Evolutionary conservation across 2,329 filamentous ascomycete genomes (phyloP).

Genomic region (Diaporthe amygdali): DNA sequence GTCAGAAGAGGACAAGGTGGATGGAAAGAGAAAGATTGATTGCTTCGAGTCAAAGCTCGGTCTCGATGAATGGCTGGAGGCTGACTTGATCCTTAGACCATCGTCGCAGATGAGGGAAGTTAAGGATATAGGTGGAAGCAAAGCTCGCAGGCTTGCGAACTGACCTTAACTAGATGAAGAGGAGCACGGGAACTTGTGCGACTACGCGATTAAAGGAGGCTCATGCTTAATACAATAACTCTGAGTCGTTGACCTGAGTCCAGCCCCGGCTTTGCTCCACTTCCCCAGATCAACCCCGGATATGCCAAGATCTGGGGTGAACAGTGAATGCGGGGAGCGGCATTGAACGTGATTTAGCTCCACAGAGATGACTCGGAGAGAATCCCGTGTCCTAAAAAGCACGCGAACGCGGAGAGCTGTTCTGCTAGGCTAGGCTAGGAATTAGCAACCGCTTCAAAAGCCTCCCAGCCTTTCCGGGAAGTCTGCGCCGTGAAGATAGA

Average conservation of each 20-base stretch:
- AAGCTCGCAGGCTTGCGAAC: background rate
- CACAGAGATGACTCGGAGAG: background rate
- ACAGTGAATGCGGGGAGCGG: background rate
- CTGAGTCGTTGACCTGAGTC: background rate
- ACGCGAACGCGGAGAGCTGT: background rate
- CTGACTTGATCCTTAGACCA: background rate
- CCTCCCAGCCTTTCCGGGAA: background rate
- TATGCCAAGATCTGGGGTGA: background rate
- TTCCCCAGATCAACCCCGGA: conserved; percentile 6
- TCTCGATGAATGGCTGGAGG: background rate
- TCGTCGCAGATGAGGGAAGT: background rate
- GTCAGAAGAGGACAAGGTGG: too few species aligned
- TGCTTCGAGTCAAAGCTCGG: background rate
- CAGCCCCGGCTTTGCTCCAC: background rate
- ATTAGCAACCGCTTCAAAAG: background rate
- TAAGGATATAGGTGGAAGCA: background rate
- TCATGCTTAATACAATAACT: background rate
- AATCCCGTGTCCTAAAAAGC: background rate
- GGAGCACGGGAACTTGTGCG: conserved; percentile 4
- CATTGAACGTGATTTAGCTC: background rate
- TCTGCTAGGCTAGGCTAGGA: background rate
- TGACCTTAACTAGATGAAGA: background rate
- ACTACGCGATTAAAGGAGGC: background rate
- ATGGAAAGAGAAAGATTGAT: background rate
- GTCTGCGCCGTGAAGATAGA: background rate